phyloP scores from a whole-genome alignment of 352 stramenopile genomes.

The Phytopythium chamaehyphon region DNA sequence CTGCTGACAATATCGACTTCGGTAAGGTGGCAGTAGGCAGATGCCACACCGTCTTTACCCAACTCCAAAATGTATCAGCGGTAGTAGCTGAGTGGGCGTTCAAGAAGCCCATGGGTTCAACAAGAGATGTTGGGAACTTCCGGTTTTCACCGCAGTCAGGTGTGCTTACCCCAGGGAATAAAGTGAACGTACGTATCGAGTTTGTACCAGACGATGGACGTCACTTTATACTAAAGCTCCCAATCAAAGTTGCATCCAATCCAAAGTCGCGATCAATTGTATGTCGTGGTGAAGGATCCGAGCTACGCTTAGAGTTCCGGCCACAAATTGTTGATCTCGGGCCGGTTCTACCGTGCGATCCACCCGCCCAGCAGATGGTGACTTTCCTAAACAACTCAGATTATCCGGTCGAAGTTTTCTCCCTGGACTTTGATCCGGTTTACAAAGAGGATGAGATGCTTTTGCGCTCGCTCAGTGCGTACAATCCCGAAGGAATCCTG shows the following conservation, averaged over 20 bases:
- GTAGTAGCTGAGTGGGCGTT: constrained; percentile 90
- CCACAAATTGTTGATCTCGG: constrained; percentile 82
- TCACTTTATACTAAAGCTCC: constrained; percentile 78
- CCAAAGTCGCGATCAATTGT: constrained; percentile 72
- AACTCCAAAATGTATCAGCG: constrained; percentile 89
- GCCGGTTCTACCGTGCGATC: constrained; percentile 79
- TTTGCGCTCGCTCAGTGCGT: constrained; percentile 51
- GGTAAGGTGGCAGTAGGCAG: constrained; percentile 85
- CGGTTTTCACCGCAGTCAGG: constrained; percentile 70
- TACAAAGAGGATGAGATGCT: constrained; percentile 88
- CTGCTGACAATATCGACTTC: constrained; percentile 86
- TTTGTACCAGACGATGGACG: constrained; percentile 85
- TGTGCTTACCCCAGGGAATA: constrained; percentile 63
- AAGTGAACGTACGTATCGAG: constrained; percentile 87
- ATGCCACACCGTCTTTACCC: constrained; percentile 85
- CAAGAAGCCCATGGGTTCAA: constrained; percentile 85
- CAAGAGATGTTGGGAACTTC: constrained; percentile 80
- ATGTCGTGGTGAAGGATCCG: constrained; percentile 74
- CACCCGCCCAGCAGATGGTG: constrained; percentile 40
- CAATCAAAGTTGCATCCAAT: constrained; percentile 84
- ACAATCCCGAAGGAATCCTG: constrained; percentile 59
- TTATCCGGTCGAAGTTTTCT: constrained; percentile 90
- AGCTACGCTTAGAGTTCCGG: constrained; percentile 77
- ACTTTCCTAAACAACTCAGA: constrained; percentile 88
- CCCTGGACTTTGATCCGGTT: constrained; percentile 80